Conservation (phyloP, 2,329 filamentous ascomycete species). For the Bipolaris oryzae region DNA sequence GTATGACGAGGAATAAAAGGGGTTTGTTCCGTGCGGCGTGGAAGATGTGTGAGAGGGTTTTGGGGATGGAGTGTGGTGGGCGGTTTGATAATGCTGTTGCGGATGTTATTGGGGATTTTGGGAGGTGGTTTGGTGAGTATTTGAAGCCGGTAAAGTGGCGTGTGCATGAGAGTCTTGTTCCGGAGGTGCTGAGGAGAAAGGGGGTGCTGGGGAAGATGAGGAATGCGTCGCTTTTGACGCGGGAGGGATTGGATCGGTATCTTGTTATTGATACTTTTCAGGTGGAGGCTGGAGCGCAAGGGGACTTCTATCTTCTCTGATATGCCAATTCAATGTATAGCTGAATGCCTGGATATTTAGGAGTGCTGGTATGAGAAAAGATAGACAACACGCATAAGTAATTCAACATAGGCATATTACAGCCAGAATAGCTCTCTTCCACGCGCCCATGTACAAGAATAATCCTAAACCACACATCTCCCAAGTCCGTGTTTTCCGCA, state of each 20-base stretch:
- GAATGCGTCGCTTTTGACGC: not conserved
- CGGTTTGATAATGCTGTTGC: not conserved
- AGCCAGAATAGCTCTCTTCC: too few species aligned
- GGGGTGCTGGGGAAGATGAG: not conserved
- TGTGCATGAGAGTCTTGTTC: not conserved
- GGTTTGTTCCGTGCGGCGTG: not conserved
- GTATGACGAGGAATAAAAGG: not conserved
- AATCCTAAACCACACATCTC: too few species aligned
- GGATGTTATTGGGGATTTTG: not conserved
- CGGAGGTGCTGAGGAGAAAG: not conserved
- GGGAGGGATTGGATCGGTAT: not conserved
- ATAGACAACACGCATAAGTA: not conserved
- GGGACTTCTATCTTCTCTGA: not conserved
- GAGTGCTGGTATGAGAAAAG: not conserved
- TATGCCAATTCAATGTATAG: not conserved
- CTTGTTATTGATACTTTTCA: not conserved
- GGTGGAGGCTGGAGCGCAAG: not conserved
- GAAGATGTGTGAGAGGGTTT: not conserved
- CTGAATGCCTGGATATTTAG: not conserved
- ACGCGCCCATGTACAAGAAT: too few species aligned
- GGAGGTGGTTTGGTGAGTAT: not conserved
- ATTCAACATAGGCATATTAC: too few species aligned
- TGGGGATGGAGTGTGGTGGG: not conserved
- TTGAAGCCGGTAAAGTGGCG: not conserved
- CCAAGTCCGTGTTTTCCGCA: not conserved